These are phyloP conservation scores for Closterium sp. DNA, from an alignment of 139 green algal species.

Conservation along the genomic window DNA sequence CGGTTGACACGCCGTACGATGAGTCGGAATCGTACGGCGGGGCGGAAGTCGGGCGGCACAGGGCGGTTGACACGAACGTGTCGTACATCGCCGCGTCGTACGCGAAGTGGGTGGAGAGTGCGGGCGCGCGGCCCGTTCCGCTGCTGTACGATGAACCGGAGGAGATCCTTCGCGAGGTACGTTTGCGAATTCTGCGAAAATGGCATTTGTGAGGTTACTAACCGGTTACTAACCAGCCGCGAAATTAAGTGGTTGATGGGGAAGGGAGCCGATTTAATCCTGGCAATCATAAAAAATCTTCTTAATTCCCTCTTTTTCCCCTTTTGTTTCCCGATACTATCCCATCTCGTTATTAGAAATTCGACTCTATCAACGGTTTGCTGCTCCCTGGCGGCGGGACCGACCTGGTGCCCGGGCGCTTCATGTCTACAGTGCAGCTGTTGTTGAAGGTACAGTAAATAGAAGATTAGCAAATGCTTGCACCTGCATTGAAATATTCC, in stretches of 20 bases:
- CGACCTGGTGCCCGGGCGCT: not conserved
- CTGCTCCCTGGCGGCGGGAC: not conserved
- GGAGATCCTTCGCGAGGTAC: not conserved
- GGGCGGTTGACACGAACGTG: constrained; percentile 21
- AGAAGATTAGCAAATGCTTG: too few species aligned
- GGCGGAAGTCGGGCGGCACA: constrained; percentile 2
- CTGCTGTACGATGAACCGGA: constrained; percentile 28
- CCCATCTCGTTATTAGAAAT: not conserved
- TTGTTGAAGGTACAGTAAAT: not conserved
- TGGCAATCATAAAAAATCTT: too few species aligned
- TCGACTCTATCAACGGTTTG: not conserved
- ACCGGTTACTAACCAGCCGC: not conserved
- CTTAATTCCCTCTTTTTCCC: not conserved
- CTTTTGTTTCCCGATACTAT: not conserved
- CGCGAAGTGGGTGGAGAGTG: constrained; percentile 20
- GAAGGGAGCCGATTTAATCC: too few species aligned
- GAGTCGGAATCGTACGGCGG: not conserved
- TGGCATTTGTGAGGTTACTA: not conserved
- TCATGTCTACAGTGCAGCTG: not conserved
- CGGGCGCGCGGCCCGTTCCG: constrained; percentile 15
- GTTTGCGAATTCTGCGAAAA: not conserved
- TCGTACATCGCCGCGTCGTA: constrained; percentile 37
- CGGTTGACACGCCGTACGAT: not conserved
- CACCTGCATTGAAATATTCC: too few species aligned
- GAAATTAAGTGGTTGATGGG: not conserved